These are phyloP conservation scores for Triticum urartu DNA, from an alignment of 176 grass and related monocot genomes.

Conservation along the genomic window DNA sequence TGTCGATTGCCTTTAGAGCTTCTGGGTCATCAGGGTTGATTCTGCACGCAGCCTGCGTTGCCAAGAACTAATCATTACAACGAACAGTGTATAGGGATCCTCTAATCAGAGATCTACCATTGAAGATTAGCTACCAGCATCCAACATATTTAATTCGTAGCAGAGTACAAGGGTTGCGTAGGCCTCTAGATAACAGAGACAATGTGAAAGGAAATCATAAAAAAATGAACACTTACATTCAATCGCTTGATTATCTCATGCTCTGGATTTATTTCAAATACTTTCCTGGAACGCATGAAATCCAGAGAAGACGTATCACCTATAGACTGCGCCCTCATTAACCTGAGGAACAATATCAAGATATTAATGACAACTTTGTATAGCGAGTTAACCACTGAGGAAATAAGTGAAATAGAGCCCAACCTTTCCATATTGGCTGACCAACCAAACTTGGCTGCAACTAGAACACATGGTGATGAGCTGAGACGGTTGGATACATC, in stretches of 20 bases:
- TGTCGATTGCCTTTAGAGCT: conserved; percentile 74
- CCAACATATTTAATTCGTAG: neutral
- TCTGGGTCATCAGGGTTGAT: conserved; percentile 72
- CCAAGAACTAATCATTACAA: conserved; percentile 11
- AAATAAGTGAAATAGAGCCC: conserved; percentile 3
- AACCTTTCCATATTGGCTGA: conserved; percentile 99
- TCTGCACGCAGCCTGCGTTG: conserved; percentile 68
- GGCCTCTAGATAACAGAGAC: neutral
- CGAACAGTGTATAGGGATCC: neutral
- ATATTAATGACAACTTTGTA: neutral
- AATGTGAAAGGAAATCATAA: neutral
- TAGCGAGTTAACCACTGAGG: neutral
- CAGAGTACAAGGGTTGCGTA: neutral
- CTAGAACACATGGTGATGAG: conserved; percentile 88
- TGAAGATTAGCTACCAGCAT: no score
- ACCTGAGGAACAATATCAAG: conserved; percentile 37
- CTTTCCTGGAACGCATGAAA: conserved; percentile 94
- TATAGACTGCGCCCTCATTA: conserved; percentile 92
- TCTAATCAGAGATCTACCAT: neutral
- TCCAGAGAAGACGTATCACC: conserved; percentile 71
- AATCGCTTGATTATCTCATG: conserved; percentile 84
- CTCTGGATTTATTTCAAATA: conserved; percentile 97
- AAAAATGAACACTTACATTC: conserved; percentile 59
- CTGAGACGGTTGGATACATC: conserved; percentile 88
- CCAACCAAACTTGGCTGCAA: conserved; percentile 97